These are phyloP conservation scores for Nidularia sp. DNA, from an alignment of 768 basidiomycete species.

Conservation along the genomic window DNA sequence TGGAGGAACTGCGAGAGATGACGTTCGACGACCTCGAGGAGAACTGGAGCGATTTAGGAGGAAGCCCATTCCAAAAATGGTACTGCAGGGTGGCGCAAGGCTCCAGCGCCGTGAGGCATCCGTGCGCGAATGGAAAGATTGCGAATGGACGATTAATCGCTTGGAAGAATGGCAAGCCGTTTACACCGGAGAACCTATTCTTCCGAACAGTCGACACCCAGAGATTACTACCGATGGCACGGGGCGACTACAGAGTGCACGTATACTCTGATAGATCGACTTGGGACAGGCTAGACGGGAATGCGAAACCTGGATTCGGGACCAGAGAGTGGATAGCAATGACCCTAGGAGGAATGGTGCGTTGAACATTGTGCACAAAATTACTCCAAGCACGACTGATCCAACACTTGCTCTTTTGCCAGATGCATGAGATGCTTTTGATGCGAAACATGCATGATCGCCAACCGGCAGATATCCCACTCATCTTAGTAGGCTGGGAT, in stretches of 20 bases:
- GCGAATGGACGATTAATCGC: conserved; percentile 10
- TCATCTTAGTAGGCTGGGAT: too few relatives aligned
- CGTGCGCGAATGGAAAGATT: not conserved
- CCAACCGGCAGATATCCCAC: too few relatives aligned
- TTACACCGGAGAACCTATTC: conserved; percentile 3
- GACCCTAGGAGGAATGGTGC: too few relatives aligned
- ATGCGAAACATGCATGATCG: too few relatives aligned
- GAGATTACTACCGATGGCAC: not conserved
- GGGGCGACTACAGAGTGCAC: not conserved
- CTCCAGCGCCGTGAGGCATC: conserved; percentile 1
- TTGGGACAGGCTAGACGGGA: too few relatives aligned
- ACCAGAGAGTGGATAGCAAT: too few relatives aligned
- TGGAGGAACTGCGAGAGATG: not conserved
- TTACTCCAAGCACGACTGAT: too few relatives aligned
- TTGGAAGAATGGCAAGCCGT: conserved; percentile 13
- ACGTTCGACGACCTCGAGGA: not conserved
- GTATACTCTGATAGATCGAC: too few relatives aligned
- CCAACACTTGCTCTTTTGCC: too few relatives aligned
- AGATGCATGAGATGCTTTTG: too few relatives aligned
- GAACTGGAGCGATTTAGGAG: not conserved
- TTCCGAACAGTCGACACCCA: not conserved
- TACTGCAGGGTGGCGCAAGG: conserved; percentile 8
- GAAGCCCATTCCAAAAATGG: conserved; percentile 10
- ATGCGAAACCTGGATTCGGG: too few relatives aligned
- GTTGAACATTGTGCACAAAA: too few relatives aligned